Base-by-base conservation (phyloP, 2,329 filamentous ascomycete genomes). In the Epichloe hybrida region DNA sequence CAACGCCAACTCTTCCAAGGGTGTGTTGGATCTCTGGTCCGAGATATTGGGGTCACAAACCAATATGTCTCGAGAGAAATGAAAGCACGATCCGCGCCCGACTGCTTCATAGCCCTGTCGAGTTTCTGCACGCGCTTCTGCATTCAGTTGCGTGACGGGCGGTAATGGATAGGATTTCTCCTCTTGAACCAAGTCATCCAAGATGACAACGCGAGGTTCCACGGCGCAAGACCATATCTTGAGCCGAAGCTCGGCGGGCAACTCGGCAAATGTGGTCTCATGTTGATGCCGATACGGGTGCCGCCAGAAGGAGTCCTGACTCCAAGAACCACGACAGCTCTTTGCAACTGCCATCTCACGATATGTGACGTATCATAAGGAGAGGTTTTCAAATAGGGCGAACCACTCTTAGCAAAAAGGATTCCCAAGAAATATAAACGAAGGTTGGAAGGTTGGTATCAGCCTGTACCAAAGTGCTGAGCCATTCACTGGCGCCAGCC, bases 21-120 rank as follows among this genome's bases (percentile, higher is more conserved):
- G 61, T 40, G 60, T 55, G 37, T 65, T 61, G 39, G 59, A 55
- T 27, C 56, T 59, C 49, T 64, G 58, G 35, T 68, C 64, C 17
- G 63, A 60, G 48, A 69, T 64, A 51, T 58, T 64, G 51, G 64
- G 59, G 53, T 69, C 66, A 54, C 66, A 69, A 48, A 69, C 63
- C 39, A 68, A 52, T 38, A 69, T 68, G 49, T 69, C 66, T 46
- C 61, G 58, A 11, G 60, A 57, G 48, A 69, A 69, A 47, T 69
- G 58, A 51, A 69, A 59, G 51, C 65, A 65, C 11, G 66, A 68
- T 31, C 66, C 66, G 34, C 58, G 55, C 34, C 62, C 62, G 51
- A 65, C 61, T 21, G 61, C 55, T 53, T 68, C 64, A 54, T 67
- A 69, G 36, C 63, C 64, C 43, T 57, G 52, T 35, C 64, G 62